Percentiles rank a stretch among this genome's conserved stretches.
Conservation (phyloP, 108 stramenopile species). For the Stephanodiscus triporus region DNA sequence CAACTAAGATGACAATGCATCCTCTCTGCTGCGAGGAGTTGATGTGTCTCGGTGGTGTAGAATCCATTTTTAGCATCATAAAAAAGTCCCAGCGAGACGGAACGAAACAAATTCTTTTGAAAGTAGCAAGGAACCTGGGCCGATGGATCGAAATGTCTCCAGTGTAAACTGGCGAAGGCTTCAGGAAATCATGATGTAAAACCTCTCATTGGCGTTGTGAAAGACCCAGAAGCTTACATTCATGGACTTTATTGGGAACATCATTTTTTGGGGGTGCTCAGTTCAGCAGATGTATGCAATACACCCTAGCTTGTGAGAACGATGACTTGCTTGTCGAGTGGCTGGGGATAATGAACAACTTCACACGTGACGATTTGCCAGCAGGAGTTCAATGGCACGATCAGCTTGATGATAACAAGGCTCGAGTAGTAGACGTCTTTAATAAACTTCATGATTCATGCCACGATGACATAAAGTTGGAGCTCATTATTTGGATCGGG, state of each 20-base stretch:
- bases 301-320: conserved; percentile 16
- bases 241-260: conserved; percentile 26
- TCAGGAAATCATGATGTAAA: neutral
- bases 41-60: neutral
- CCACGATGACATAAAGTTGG: conserved; percentile 35
- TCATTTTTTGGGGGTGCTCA: conserved; percentile 37
- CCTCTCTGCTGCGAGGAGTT: conserved; percentile 30
- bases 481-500: conserved; percentile 37
- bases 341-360: conserved; percentile 33
- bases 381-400: conserved; percentile 42
- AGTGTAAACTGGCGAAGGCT: conserved; percentile 26
- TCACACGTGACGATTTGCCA: conserved; percentile 32
- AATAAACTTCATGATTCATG: conserved; percentile 14
- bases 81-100: conserved; percentile 9
- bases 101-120: conserved; percentile 27
- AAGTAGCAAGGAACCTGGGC: conserved; percentile 30
- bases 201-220: conserved; percentile 11
- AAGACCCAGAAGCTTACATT: conserved; percentile 19
- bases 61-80: conserved; percentile 7
- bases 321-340: conserved; percentile 37
- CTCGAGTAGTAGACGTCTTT: conserved; percentile 7
- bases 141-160: conserved; percentile 26
- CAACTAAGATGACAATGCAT: conserved; percentile 27
- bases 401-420: conserved; percentile 27
- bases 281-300: conserved; percentile 11